phyloP scores from a whole-genome alignment of 1,139 yeast species.

The Arxiozyma telluris region DNA sequence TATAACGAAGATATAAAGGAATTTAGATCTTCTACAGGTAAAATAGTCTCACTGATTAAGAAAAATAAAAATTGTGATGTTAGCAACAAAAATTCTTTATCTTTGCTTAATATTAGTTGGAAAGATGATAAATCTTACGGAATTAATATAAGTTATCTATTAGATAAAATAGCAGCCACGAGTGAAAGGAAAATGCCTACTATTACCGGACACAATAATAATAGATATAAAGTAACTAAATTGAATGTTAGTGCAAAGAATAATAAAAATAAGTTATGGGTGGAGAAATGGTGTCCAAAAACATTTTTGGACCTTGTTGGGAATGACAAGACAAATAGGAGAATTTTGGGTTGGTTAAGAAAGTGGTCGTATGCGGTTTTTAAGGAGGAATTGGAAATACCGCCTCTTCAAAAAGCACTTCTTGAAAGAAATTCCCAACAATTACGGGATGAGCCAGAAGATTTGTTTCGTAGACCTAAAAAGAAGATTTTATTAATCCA shows the following conservation, averaged over 20 bases:
- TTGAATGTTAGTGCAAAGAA: constrained; percentile 5
- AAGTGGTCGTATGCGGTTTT: constrained; percentile 72
- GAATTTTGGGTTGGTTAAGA: constrained; percentile 66
- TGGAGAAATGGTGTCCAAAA: constrained; percentile 79
- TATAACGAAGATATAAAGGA: neutral
- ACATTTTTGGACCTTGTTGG: constrained; percentile 68
- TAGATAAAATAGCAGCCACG: constrained; percentile 26
- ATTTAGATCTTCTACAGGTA: constrained; percentile 4
- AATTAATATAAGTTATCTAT: constrained; percentile 31
- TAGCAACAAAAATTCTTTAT: neutral
- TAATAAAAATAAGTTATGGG: constrained; percentile 39
- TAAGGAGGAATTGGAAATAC: constrained; percentile 33
- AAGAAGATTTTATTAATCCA: constrained; percentile 62
- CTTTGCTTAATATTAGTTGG: constrained; percentile 13
- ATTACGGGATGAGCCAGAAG: constrained; percentile 27
- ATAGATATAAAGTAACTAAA: neutral
- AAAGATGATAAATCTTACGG: constrained; percentile 30
- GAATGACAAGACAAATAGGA: constrained; percentile 69
- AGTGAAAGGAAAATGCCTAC: neutral
- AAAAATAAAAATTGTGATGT: neutral
- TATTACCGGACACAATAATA: neutral
- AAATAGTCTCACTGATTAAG: neutral
- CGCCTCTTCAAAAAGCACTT: constrained; percentile 1
- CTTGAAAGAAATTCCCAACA: constrained; percentile 1
- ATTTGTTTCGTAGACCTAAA: constrained; percentile 62